These are phyloP conservation scores for Iberis amara DNA, from an alignment of 441 rosid species.

Conservation along the genomic window DNA sequence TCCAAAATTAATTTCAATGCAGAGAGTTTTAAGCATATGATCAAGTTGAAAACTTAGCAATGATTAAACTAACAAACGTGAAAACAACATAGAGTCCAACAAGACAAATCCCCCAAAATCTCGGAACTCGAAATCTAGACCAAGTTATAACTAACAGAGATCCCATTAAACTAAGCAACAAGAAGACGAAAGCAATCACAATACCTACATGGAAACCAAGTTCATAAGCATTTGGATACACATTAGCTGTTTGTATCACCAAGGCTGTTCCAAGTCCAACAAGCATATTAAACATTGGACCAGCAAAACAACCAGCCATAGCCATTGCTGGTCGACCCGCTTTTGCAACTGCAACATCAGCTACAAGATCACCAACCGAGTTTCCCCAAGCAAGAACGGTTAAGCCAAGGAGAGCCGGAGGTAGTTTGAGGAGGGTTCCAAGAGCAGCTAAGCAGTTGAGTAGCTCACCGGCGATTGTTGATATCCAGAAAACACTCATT, in stretches of 20 bases:
- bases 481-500: constrained; percentile 97
- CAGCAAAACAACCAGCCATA: constrained; percentile 96
- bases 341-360: constrained; percentile 91
- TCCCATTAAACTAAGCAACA: constrained; percentile 86
- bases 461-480: constrained; percentile 81
- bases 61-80: constrained; percentile 54
- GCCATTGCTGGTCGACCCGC: constrained; percentile 98
- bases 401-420: constrained; percentile 77
- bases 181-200: constrained; percentile 80
- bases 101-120: constrained; percentile 89
- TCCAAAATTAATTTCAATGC: too few relatives aligned
- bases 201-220: constrained; percentile 76
- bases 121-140: constrained; percentile 86
- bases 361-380: constrained; percentile 94
- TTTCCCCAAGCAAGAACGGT: constrained; percentile 98
- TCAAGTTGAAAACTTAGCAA: constrained; percentile 54
- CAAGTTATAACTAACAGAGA: constrained; percentile 85
- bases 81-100: constrained; percentile 74
- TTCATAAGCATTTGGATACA: constrained; percentile 69
- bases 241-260: constrained; percentile 65
- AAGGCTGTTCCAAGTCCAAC: constrained; percentile 86
- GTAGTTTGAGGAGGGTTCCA: constrained; percentile 65
- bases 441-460: constrained; percentile 80
- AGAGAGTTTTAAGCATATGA: background rate
- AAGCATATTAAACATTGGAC: constrained; percentile 98